Percentiles rank a stretch among this genome's conserved stretches.
Evolutionary conservation across 2,329 filamentous ascomycete species (phyloP).

Genomic region (Gliomastix tumulicola): DNA sequence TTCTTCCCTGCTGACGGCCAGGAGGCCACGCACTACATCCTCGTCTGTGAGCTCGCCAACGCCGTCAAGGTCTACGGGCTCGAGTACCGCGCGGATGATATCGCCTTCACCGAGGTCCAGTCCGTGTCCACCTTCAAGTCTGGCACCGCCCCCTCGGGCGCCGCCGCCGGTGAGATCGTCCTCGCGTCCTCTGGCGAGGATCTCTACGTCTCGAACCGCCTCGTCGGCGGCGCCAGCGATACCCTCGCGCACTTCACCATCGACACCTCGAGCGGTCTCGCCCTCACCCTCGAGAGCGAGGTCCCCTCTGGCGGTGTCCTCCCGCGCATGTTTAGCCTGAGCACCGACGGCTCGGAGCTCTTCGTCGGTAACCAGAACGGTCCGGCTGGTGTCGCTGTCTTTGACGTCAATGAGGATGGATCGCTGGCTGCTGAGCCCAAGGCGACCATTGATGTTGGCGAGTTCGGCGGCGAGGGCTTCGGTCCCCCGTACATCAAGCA

Average conservation of each 20-base stretch:
- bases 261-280: slow-evolving; percentile 6
- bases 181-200: slow-evolving; percentile 31
- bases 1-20: slow-evolving; percentile 30
- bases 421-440: slow-evolving; percentile 17
- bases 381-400: slow-evolving; percentile 27
- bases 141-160: slow-evolving; percentile 24
- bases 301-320: slow-evolving; percentile 24
- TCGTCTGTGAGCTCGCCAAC: slow-evolving; percentile 40
- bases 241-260: slow-evolving; percentile 38
- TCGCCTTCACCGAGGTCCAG: slow-evolving; percentile 27
- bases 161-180: slow-evolving; percentile 37
- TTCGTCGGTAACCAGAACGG: slow-evolving; percentile 42
- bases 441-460: slow-evolving; percentile 13
- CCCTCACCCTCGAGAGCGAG: slow-evolving; percentile 23
- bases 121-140: slow-evolving; percentile 32
- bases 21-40: slow-evolving; percentile 34
- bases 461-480: slow-evolving; percentile 17
- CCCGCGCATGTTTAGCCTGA: slow-evolving; percentile 40
- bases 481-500: slow-evolving; percentile 6
- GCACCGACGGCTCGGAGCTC: slow-evolving; percentile 25
- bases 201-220: slow-evolving; percentile 45
- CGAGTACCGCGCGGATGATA: slow-evolving; percentile 20
- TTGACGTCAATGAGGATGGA: slow-evolving; percentile 22
- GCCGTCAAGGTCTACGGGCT: slow-evolving; percentile 33
- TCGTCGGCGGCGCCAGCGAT: slow-evolving; percentile 36